Base-by-base conservation (phyloP, 768 basidiomycete genomes). In the Tephrocybe sp. region DNA sequence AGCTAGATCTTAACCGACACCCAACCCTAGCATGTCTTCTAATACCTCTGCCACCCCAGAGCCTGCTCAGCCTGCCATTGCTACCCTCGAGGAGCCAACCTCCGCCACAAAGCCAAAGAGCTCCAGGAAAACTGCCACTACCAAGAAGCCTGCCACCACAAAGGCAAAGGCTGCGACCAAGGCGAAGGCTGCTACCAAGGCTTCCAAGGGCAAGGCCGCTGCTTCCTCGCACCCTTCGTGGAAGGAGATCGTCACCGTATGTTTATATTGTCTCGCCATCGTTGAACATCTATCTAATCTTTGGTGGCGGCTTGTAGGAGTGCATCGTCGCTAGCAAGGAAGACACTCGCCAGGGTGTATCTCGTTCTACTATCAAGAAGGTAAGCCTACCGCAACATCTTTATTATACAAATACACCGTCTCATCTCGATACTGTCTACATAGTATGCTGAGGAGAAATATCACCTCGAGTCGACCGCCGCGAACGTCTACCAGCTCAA, bases 401-500 rank as follows among this genome's bases (percentile, higher is more conserved):
- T 38, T 23, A 11, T 33, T 27, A 19, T 44, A 40, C 23, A 11
- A 11, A 10, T 52, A 18, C 27, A 25, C 33, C 46, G 61, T 50
- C 61, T 59, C 6, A 64, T 36, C 34, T 27, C 52, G 44, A 29
- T 5, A 37, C 50, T 44, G 4, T 6, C 3, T 0, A 27, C 8
- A 12, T 53, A 93, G 90, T 95, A 71, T 67, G 85, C 94, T 42
- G 88, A 91, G 66, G 83, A 90, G 57, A 82, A 78, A 57, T 94
- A 91, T 75, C 76, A 81, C 55, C 69, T 95, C 54, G 82, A 84
- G 57, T 79, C 86, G 57, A 82, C 75, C 44, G 75, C 82, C 39
- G 71, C 82, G 22, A 85, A 89, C 68, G 67, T 78, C 59, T 82
- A 77, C 52, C 86, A 87, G 67, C 74, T 94, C 63, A 82, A 81